These are phyloP conservation scores for Hemisphaericaspora nanyangensis DNA, from an alignment of 805 yeast genomes.

Conservation along the genomic window DNA sequence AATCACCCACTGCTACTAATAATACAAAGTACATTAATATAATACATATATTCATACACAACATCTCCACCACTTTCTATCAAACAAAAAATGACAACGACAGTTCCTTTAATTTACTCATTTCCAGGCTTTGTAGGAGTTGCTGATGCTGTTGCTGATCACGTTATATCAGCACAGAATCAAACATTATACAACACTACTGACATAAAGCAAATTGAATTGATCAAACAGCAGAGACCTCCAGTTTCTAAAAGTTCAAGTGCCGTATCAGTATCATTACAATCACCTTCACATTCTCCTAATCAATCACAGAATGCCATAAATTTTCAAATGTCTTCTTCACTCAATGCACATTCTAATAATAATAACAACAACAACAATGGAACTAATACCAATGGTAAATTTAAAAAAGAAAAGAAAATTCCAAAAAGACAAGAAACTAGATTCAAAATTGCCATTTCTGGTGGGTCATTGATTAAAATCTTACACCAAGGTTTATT, in stretches of 20 bases:
- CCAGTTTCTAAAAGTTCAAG: conserved; percentile 1
- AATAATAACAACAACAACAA: conserved; percentile 10
- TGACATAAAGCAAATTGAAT: conserved; percentile 30
- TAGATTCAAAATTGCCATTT: conserved; percentile 83
- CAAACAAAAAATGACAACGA: conserved; percentile 92
- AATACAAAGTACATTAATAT: background rate
- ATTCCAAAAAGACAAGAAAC: conserved; percentile 55
- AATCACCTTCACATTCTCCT: conserved; percentile 10
- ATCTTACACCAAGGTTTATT: conserved; percentile 85
- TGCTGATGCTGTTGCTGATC: conserved; percentile 96
- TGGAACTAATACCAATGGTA: conserved; percentile 14
- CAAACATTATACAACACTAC: conserved; percentile 49
- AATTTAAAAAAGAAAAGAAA: conserved; percentile 27
- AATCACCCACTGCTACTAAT: background rate
- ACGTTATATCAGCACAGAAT: conserved; percentile 85
- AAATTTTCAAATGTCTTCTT: background rate
- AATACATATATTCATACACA: background rate
- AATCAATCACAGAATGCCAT: conserved; percentile 7
- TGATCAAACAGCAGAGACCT: conserved; percentile 28
- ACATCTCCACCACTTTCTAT: background rate
- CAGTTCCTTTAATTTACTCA: conserved; percentile 90
- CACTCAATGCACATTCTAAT: conserved; percentile 5
- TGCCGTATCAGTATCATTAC: background rate
- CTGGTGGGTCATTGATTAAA: conserved; percentile 89
- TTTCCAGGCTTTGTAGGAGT: conserved; percentile 87